A percentile compares a stretch with the other conserved stretches of the same genome.
phyloP scores from a whole-genome alignment of 2,329 filamentous ascomycete genomes.

The Fusarium cicatricum region DNA sequence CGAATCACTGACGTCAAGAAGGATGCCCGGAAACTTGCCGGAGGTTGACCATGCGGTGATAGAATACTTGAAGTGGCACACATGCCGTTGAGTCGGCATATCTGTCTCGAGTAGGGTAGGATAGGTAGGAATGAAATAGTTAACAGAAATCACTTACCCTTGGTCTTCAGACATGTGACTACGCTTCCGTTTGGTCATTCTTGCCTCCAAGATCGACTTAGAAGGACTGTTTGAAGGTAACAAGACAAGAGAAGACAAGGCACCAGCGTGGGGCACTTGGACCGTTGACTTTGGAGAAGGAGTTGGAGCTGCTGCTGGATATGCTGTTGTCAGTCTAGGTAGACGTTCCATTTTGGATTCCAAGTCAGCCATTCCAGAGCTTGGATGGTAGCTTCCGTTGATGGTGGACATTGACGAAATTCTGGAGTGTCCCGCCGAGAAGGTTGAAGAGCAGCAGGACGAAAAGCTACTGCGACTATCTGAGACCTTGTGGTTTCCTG shows the following conservation, averaged over 20 bases:
- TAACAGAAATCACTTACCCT: conserved; percentile 22
- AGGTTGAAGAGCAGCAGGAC: conserved; percentile 57
- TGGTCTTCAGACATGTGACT: conserved; percentile 38
- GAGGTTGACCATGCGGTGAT: not conserved
- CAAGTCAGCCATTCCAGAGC: conserved; percentile 48
- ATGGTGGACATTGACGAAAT: conserved; percentile 63
- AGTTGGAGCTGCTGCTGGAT: conserved; percentile 12
- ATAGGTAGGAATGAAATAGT: not conserved
- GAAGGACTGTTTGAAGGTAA: conserved; percentile 18
- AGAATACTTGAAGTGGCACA: not conserved
- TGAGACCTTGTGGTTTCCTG: conserved; percentile 48
- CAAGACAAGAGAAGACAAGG: not conserved
- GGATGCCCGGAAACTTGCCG: not conserved
- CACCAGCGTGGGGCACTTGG: conserved; percentile 12
- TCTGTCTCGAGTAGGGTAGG: not conserved
- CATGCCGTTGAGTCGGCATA: too few species aligned
- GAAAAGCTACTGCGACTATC: conserved; percentile 63
- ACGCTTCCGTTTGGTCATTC: conserved; percentile 31
- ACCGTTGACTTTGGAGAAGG: conserved; percentile 16
- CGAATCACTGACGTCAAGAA: conserved; percentile 15
- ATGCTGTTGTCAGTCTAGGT: conserved; percentile 32
- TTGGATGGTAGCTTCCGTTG: conserved; percentile 50
- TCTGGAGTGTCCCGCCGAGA: conserved; percentile 59
- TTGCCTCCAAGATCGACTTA: conserved; percentile 26
- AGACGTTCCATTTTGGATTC: conserved; percentile 48